Conservation (phyloP, 306 rosid species). For the Medicago ruthenica region DNA sequence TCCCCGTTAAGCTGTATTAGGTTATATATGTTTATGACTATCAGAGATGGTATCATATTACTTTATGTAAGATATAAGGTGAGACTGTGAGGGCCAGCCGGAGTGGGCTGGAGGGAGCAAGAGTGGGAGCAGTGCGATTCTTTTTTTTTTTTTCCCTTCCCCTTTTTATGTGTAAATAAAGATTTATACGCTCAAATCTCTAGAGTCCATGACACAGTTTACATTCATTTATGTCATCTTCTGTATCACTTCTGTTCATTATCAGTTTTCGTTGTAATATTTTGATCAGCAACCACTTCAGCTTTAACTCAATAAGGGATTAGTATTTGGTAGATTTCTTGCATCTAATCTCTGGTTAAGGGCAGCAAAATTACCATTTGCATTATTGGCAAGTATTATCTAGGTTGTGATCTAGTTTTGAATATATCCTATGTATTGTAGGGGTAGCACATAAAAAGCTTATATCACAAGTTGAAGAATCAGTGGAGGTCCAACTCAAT, state of each 20-base stretch:
- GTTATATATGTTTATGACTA: constrained; percentile 19
- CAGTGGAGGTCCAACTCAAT: constrained; percentile 62
- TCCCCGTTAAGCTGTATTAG: constrained; percentile 10
- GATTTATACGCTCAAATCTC: neutral
- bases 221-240: constrained; percentile 23
- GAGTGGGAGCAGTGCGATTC: neutral
- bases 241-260: constrained; percentile 12
- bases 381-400: constrained; percentile 29
- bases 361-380: neutral
- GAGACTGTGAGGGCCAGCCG: neutral
- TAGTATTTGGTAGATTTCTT: constrained; percentile 22
- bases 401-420: constrained; percentile 33
- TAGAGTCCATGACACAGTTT: neutral
- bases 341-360: constrained; percentile 6
- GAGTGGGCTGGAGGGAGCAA: neutral
- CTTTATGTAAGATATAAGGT: neutral
- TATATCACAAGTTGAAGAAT: constrained; percentile 78
- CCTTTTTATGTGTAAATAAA: constrained; percentile 1
- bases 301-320: neutral
- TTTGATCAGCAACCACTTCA: constrained; percentile 16
- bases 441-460: constrained; percentile 78
- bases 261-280: constrained; percentile 18
- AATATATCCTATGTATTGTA: constrained; percentile 46
- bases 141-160: neutral
- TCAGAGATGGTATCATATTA: neutral